Percentiles rank a stretch among this genome's conserved stretches.
Evolutionary conservation across 257 asterid species (phyloP).

Genomic region (Solanum microdontum): DNA sequence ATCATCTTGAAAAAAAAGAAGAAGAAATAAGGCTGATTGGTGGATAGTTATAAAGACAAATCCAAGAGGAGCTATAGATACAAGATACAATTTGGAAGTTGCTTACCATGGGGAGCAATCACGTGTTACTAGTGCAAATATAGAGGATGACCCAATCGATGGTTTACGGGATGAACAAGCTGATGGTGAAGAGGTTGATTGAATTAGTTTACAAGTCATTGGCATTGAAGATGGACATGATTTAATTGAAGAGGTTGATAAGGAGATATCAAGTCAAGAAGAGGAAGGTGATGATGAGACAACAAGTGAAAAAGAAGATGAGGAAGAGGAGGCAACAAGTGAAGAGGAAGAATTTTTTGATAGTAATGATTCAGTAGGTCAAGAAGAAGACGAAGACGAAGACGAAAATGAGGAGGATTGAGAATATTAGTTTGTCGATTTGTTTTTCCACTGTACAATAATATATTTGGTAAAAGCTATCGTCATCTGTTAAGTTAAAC

Average conservation of each 20-base stretch:
- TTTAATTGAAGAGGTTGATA: not conserved
- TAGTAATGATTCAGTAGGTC: not conserved
- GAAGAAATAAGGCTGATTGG: not conserved
- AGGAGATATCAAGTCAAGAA: not conserved
- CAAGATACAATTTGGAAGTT: not conserved
- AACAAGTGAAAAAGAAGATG: not conserved
- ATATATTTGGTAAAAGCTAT: not conserved
- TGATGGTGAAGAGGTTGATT: not conserved
- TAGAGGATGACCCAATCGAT: not conserved
- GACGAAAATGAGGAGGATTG: not conserved
- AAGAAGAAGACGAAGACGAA: not conserved
- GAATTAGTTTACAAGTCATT: not conserved
- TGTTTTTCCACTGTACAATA: not conserved
- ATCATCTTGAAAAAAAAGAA: not conserved
- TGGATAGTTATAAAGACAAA: not conserved
- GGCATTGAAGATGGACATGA: not conserved
- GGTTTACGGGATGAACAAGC: not conserved
- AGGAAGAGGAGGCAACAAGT: not conserved
- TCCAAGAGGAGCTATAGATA: not conserved
- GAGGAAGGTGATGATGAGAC: not conserved
- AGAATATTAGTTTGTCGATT: not conserved
- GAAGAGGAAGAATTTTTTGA: not conserved
- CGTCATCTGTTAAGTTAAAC: not conserved
- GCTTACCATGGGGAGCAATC: not conserved
- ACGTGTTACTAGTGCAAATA: not conserved